A percentile compares a stretch with the other conserved stretches of the same genome.
These are phyloP conservation scores for Gentiana macrophylla DNA, from an alignment of 257 asterid genomes.

Conservation along the genomic window DNA sequence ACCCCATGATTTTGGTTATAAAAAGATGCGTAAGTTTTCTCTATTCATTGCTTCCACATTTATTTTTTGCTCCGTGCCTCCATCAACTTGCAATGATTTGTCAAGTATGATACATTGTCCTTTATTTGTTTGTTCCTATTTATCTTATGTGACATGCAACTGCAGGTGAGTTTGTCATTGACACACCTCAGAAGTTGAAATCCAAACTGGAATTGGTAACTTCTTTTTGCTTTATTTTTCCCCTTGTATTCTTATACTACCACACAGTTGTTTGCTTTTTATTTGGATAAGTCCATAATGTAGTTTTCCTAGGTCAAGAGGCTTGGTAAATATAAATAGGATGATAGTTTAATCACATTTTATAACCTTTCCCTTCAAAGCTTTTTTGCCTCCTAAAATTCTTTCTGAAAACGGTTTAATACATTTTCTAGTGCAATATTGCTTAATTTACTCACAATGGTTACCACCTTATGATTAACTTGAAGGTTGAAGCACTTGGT, in stretches of 20 bases:
- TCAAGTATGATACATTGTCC: background rate
- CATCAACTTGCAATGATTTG: too few species aligned
- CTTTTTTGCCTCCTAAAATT: too few species aligned
- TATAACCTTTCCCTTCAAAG: too few species aligned
- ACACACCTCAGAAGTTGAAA: constrained; percentile 89
- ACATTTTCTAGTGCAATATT: too few species aligned
- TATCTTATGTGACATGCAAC: constrained; percentile 13
- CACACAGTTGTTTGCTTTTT: too few species aligned
- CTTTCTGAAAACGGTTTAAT: too few species aligned
- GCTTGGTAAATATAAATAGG: too few species aligned
- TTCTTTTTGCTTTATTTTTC: constrained; percentile 14
- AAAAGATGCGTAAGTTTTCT: constrained; percentile 60
- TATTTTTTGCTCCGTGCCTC: background rate
- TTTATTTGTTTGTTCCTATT: constrained; percentile 1
- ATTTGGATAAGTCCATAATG: too few species aligned
- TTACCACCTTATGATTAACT: constrained; percentile 13
- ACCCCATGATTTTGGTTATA: constrained; percentile 92
- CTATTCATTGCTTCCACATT: constrained; percentile 4
- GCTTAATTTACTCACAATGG: background rate
- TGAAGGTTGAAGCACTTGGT: constrained; percentile 90
- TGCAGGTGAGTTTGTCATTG: constrained; percentile 79
- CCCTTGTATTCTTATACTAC: too few species aligned
- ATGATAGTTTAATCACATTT: too few species aligned
- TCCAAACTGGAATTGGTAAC: constrained; percentile 80
- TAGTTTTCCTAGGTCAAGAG: too few species aligned